phyloP scores from a whole-genome alignment of 2,329 filamentous ascomycete genomes.

The Neofusicoccum laricinum region DNA sequence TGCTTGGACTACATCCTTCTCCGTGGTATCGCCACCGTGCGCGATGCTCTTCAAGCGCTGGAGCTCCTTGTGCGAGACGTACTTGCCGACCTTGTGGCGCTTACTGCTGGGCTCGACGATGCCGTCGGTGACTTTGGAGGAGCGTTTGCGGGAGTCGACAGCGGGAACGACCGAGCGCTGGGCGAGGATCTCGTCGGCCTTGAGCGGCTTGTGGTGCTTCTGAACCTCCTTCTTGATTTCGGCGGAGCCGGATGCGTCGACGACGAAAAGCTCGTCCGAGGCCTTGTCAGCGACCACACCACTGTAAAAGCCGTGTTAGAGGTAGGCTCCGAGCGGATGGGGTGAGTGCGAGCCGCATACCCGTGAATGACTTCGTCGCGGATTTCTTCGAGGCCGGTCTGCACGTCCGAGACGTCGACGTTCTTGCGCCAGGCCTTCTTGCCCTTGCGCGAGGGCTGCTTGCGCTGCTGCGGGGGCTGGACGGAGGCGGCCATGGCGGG shows the following conservation, averaged over 20 bases:
- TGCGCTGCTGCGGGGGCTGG: conserved; percentile 72
- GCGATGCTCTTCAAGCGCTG: conserved; percentile 74
- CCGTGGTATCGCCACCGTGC: conserved; percentile 60
- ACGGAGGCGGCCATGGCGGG: conserved; percentile 1
- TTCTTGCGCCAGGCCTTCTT: conserved; percentile 99
- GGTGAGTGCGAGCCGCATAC: conserved; percentile 45
- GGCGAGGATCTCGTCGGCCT: conserved; percentile 87
- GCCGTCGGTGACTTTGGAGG: conserved; percentile 68
- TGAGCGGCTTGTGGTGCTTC: conserved; percentile 73
- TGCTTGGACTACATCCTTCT: conserved; percentile 49
- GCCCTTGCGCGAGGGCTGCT: conserved; percentile 89
- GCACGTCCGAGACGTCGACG: conserved; percentile 85
- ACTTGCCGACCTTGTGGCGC: conserved; percentile 65
- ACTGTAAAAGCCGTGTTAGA: conserved; percentile 46
- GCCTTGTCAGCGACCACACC: conserved; percentile 81
- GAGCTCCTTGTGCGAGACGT: conserved; percentile 78
- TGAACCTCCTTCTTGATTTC: conserved; percentile 63
- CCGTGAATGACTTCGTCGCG: conserved; percentile 90
- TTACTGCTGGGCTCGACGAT: conserved; percentile 67
- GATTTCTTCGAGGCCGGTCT: conserved; percentile 76
- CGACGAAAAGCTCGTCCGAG: conserved; percentile 77
- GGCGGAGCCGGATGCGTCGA: conserved; percentile 73
- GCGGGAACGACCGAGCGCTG: conserved; percentile 78
- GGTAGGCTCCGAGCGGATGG: not conserved
- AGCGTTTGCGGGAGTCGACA: conserved; percentile 74